These are phyloP conservation scores for Casuarina cunninghamiana DNA, from an alignment of 306 rosid genomes.

Conservation along the genomic window DNA sequence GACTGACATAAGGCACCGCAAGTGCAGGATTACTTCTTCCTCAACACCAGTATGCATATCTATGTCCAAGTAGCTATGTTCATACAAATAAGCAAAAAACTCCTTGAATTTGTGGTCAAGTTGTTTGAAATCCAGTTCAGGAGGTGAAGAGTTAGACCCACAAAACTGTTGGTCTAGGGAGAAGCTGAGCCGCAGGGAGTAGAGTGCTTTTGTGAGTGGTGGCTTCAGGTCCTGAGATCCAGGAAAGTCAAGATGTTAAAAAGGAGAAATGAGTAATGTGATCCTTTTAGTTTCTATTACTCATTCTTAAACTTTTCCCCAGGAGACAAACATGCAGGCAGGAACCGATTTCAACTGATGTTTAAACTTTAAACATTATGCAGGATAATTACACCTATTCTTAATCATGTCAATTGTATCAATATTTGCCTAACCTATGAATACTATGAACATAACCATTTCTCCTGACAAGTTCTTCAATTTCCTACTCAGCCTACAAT, in stretches of 20 bases:
- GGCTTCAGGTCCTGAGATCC: constrained; percentile 33
- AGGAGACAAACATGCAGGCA: too few species aligned
- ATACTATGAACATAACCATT: too few species aligned
- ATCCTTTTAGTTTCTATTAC: too few species aligned
- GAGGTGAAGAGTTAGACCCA: constrained; percentile 5
- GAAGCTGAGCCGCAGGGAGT: constrained; percentile 25
- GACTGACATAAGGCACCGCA: constrained; percentile 58
- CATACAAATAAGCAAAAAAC: constrained; percentile 33
- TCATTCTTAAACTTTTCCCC: too few species aligned
- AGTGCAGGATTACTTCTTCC: constrained; percentile 45
- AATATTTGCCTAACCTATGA: too few species aligned
- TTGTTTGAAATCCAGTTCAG: constrained; percentile 17
- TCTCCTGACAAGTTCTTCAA: too few species aligned
- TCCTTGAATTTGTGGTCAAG: constrained; percentile 39
- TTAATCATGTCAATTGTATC: too few species aligned
- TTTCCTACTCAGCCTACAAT: too few species aligned
- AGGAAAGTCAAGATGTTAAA: background rate
- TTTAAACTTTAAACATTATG: too few species aligned
- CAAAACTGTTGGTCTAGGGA: constrained; percentile 20
- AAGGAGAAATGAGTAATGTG: background rate
- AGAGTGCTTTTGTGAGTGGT: constrained; percentile 11
- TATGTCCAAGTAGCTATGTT: constrained; percentile 21
- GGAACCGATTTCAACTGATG: too few species aligned
- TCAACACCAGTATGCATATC: constrained; percentile 36
- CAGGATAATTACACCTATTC: too few species aligned